A percentile compares a stretch with the other conserved stretches of the same genome.
These are phyloP conservation scores for Populus hybrid DNA, from an alignment of 441 rosid species.

Conservation along the genomic window DNA sequence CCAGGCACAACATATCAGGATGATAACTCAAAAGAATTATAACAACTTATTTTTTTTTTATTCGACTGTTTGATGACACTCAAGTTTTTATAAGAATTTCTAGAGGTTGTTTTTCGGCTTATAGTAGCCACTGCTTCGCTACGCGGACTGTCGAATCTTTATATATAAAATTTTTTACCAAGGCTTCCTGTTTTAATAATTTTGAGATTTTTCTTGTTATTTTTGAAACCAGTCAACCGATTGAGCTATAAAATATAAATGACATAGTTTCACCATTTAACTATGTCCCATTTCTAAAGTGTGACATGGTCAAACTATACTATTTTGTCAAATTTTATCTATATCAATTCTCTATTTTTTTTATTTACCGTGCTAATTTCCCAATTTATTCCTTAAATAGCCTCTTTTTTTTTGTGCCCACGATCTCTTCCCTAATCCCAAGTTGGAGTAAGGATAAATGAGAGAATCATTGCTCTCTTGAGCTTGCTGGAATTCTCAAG, in stretches of 20 bases:
- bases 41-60: no score
- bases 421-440: slow-evolving; percentile 23
- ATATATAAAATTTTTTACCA: rapidly evolving
- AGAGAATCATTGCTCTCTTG: slow-evolving; percentile 28
- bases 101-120: rapidly evolving
- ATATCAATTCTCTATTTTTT: no score
- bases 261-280: no score
- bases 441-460: slow-evolving; percentile 21
- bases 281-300: no score
- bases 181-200: rapidly evolving
- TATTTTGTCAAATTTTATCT: rapidly evolving
- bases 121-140: no score
- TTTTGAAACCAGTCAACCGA: no score
- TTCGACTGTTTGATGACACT: rapidly evolving
- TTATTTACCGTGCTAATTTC: no score
- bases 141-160: rapidly evolving
- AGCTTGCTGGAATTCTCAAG: slow-evolving; percentile 2
- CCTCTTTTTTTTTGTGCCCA: not conserved
- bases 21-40: no score
- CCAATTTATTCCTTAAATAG: not conserved
- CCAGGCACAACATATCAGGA: rapidly evolving
- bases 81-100: no score
- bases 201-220: no score
- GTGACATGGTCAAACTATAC: no score
- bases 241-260: no score